A percentile compares a stretch with the other conserved stretches of the same genome.
Conservation (phyloP, 176 grass and related monocot genomes). For the Bromus sterilis region DNA sequence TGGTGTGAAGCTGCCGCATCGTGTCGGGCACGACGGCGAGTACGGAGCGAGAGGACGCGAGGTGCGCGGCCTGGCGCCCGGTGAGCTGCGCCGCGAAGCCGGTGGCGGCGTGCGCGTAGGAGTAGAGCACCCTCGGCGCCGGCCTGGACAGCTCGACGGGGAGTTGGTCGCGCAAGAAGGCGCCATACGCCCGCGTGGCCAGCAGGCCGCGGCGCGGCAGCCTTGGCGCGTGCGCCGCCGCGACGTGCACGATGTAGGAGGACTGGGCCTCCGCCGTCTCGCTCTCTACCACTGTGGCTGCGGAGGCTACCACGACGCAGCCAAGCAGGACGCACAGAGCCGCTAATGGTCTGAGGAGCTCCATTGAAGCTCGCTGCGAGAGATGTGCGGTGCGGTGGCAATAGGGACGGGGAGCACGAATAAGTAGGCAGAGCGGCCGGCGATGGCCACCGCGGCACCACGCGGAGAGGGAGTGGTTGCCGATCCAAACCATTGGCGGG, state of each 20-base stretch:
- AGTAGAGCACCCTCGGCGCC: background rate
- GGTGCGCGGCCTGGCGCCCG: conserved; percentile 20
- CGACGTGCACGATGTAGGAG: background rate
- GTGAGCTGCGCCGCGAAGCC: conserved; percentile 41
- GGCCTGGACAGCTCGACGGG: background rate
- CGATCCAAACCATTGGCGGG: no score
- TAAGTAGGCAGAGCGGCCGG: background rate
- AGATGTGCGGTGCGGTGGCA: background rate
- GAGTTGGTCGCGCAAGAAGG: background rate
- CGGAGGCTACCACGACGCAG: background rate
- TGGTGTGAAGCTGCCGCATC: conserved; percentile 29
- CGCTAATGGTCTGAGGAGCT: background rate
- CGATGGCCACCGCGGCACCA: no score
- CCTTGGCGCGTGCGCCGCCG: background rate
- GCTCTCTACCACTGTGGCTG: background rate
- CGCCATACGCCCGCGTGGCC: background rate
- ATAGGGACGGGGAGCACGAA: background rate
- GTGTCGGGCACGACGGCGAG: conserved; percentile 34
- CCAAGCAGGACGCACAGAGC: background rate
- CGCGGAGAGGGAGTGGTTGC: no score
- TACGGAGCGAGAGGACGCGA: conserved; percentile 14
- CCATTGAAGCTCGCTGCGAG: background rate
- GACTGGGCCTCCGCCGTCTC: background rate
- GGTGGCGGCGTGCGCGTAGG: conserved; percentile 14
- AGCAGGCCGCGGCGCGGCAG: background rate